Base-by-base conservation (phyloP, 805 yeast species). In the Spathaspora sp. region DNA sequence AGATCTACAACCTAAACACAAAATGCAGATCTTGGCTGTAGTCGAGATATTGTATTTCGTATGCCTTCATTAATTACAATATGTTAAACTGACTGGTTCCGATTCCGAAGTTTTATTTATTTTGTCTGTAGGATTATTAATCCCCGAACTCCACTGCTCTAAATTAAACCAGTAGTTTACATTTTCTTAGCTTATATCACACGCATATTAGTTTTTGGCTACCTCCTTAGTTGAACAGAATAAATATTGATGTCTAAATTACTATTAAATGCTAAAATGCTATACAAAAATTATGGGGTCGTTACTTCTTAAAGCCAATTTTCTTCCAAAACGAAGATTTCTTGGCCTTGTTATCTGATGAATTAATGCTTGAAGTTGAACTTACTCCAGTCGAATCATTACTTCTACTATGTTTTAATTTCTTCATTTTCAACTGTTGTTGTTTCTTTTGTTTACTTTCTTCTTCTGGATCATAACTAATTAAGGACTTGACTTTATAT, bases 401-500 rank as follows among this genome's bases (percentile, higher is more conserved):
- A 28, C 49, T 42, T 26, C 42, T 52, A 10, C 39, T 19, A 20
- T 26, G 10, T 49, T 50, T 44, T 44, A 42, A 29, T n/a, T 47
- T 43, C 50, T 48, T 46, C 45, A 46, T 38, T 38, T 35, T 38
- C 2, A 40, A 28, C 49, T 51, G 42, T 28, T 51, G 48, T 12
- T 32, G 29, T 44, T 43, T 42, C 38, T 51, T 50, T 28, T 54
- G 49, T 45, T 50, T 50, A n/a, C n/a, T 42, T n/a, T 69, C 72
- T 23, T 65, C 70, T 8, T 63, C 71, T 31, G 68, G 72, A 43
- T 62, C 61, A 54, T 68, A 64, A 38, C 70, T 69, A 28, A 74
- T 66, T 51, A 74, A 58, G 23, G 73, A 67, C 52, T 70, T 70
- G n/a, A 74, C 77, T 54, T 71, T 72, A 61, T 73, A 73, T 16